Base-by-base conservation (phyloP, 1,284 basidiomycete genomes). In the Naganishia sp. region DNA sequence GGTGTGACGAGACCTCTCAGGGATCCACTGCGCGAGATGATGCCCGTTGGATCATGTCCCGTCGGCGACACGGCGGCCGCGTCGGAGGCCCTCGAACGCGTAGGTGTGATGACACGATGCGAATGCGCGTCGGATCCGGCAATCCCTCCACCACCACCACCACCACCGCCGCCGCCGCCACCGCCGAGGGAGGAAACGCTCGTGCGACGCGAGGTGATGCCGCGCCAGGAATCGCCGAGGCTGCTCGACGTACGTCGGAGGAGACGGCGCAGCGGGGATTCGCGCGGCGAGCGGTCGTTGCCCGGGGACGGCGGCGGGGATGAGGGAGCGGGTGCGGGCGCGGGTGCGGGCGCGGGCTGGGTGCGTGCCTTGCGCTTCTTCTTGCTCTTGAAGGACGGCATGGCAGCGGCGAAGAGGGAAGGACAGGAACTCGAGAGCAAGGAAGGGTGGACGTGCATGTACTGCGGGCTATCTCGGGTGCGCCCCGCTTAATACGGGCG, bases 371-470 rank as follows among this genome's bases (percentile, higher is more conserved):
- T 50, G 49, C 25, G 13, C 23, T 50, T 50, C 21, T 50, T 50
- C 49, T 50, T 50, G 49, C 21, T 23, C 21, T 21, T 45, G 48
- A 52, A 18, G 28, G 44, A 49, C 3, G 46, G 60, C 46, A 49
- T 52, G 42, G 21, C 21, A 1, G 21, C 21, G 21, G 21, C 21
- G 21, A 21, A 21, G 21, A 21, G 21, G 21, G 0, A 21, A 21
- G 21, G 21, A 21, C 21, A 21, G 21, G 21, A 21, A 21, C 21
- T 21, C 21, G 21, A 21, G 21, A 21, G 21, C 21, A 21, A 21
- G 21, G 21, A 21, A 21, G 21, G 21, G 21, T 21, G 21, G 21
- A 21, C 21, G 21, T 21, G 21, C 21, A 21, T 21, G 21, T 21
- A 21, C 21, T 39, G 36, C 10, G 2, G 7, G 36, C 6, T 39